Evolutionary conservation across 1,284 basidiomycete species (phyloP), one percentile per base, ranked within the genome.

Genomic region (Rhizoctonia solani): DNA sequence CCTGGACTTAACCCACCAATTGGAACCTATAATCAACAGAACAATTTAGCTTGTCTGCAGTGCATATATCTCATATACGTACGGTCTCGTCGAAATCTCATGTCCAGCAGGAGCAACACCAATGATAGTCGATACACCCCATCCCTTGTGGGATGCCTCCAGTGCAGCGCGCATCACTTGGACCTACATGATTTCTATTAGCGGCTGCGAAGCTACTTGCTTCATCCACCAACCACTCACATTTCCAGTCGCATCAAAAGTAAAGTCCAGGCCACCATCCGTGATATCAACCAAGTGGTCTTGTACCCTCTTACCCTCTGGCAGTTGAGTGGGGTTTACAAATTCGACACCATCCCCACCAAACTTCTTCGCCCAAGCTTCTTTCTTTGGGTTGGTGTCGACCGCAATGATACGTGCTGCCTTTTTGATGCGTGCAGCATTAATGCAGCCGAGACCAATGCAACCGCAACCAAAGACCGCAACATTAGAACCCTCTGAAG

Each of bases 141-240:
- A 98, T n/a, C 95, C 95, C 78, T 99, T 99, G 81, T 99, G 97
- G 78, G 95, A 98, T 19, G 93, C 90, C 80, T 99, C 96, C 59
- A 99, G 85, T 34, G 96, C 97, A 61, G 88, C 82, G 71, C 96
- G 88, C 96, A 99, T 99, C 68, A 98, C 96, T 44, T 92, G 80
- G 14, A 95, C 87, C 88, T 89, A 56, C 67, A 16, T 29, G 47
- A 25, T 53, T 66, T 69, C n/a, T 71, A 27, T 19, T 41, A 16
- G 32, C 44, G 34, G 9, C 27, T n/a, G n/a, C n/a, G n/a, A n/a
- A 29, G 41, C 19, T 16, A 13, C 21, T 66, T 14, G 55, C 19
- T 9, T n/a, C 27, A 39, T 29, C 29, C 32, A 54, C 19, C 21
- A 16, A 67, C 44, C 32, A 79, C 82, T 70, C 71, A 91, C 93